Evolutionary conservation across 768 basidiomycete genomes (phyloP), one percentile per base, ranked within the genome.

Genomic region (Tricholoma sp.): DNA sequence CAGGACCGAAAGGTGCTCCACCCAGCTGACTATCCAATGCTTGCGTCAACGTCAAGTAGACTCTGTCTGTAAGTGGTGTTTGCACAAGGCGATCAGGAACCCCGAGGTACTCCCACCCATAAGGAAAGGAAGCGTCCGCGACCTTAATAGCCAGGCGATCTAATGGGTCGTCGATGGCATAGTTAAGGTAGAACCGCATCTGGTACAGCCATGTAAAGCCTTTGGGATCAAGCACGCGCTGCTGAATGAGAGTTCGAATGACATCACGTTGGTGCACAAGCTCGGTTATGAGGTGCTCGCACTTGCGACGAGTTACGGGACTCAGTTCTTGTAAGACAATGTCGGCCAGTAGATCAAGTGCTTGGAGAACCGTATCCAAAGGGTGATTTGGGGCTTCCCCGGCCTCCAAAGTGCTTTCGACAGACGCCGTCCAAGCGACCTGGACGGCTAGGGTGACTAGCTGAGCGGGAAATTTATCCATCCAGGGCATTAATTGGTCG

Each of bases 91-190:
- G 86, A 71, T 99, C 97, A 0, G 94, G 87, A 19, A 98, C 94
- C 55, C 97, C 97, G 19, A 99, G 82, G 69, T 99, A 99, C 71
- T 99, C 97, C 93, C 93, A 99, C 16, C 97, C 97, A 65, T 99
- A 98, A 5, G 90, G 88, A 82, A 98, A 98, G 2, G 80, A 79
- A 3, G 95, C 94, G 72, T 96, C 91, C 16, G 97, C 97, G 57
- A 89, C 88, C 58, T 82, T 84, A 61, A 98, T 89, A 16, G 80
- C 74, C 37, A 98, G 77, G 32, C 92, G 79, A 37, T 95, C 86
- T 46, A 97, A 76, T 2, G 94, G 88, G 59, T 89, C 87, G 46
- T 86, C 82, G n/a, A 80, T 69, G 0, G 76, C 66, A 14, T 78
- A 76, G 65, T 95, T 88, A 32, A 97, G 81, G 70, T 98, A 98